Conservation (phyloP, 805 yeast genomes). For the Sungouiella thailandica region DNA sequence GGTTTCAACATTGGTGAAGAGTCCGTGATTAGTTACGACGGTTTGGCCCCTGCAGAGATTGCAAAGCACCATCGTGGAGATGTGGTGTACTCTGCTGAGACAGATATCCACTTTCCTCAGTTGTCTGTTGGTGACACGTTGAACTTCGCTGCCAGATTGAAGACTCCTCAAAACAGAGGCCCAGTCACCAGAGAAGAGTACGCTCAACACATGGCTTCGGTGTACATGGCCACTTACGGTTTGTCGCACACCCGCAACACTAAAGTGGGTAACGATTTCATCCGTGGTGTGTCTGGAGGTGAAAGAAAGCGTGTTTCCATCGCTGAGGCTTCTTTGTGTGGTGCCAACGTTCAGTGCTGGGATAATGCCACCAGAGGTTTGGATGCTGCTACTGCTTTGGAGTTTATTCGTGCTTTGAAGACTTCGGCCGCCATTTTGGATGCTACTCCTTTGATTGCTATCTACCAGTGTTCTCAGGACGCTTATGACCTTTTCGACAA, state of each 20-base stretch:
- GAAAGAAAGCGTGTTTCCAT: slow-evolving; percentile 81
- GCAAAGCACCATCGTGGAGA: slow-evolving; percentile 31
- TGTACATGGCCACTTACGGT: slow-evolving; percentile 53
- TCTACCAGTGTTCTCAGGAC: slow-evolving; percentile 64
- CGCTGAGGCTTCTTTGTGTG: slow-evolving; percentile 67
- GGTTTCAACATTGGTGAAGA: slow-evolving; percentile 32
- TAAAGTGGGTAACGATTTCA: slow-evolving; percentile 55
- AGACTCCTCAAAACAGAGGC: slow-evolving; percentile 37
- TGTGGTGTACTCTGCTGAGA: slow-evolving; percentile 45
- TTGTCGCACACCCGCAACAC: slow-evolving; percentile 55
- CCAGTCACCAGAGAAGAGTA: slow-evolving; percentile 29
- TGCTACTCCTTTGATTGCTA: slow-evolving; percentile 56
- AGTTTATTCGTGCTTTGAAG: slow-evolving; percentile 63
- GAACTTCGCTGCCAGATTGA: slow-evolving; percentile 50
- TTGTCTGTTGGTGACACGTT: slow-evolving; percentile 53
- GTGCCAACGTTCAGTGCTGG: slow-evolving; percentile 64
- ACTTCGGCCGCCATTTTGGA: slow-evolving; percentile 49
- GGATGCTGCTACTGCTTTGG: slow-evolving; percentile 80
- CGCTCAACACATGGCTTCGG: slow-evolving; percentile 49
- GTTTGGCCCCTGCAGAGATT: slow-evolving; percentile 26
- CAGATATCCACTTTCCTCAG: slow-evolving; percentile 54
- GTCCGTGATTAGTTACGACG: slow-evolving; percentile 31
- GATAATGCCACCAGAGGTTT: slow-evolving; percentile 85
- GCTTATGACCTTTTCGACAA: slow-evolving; percentile 62
- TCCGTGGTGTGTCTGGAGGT: slow-evolving; percentile 81